Evolutionary conservation across 192 early-diverging fungal species (phyloP).

Genomic region (Backusella sp.): DNA sequence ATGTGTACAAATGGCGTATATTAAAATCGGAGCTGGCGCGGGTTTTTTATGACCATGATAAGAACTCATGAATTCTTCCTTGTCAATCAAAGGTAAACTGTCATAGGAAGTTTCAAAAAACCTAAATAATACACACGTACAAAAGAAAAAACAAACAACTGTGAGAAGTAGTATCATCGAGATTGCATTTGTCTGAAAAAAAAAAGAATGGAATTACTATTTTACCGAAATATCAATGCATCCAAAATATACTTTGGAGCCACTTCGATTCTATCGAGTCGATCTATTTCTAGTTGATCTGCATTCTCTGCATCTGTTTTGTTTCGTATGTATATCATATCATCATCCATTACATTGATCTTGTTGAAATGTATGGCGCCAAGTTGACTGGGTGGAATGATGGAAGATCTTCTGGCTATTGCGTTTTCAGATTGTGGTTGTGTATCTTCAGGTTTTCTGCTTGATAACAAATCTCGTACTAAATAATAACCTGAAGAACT

Average conservation of each 20-base stretch:
- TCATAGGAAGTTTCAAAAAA: slow-evolving; percentile 22
- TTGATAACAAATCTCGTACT: slow-evolving; percentile 21
- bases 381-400: neutral
- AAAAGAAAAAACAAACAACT: neutral
- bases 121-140: neutral
- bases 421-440: neutral
- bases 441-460: neutral
- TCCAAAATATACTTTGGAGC: slow-evolving; percentile 1
- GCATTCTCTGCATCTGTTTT: slow-evolving; percentile 10
- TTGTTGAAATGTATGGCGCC: slow-evolving; percentile 7
- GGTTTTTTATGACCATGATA: slow-evolving; percentile 7
- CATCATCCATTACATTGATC: slow-evolving; percentile 22
- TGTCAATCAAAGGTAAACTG: slow-evolving; percentile 26
- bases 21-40: slow-evolving; percentile 12
- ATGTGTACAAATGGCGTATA: slow-evolving; percentile 22
- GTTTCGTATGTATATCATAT: slow-evolving; percentile 26
- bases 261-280: neutral
- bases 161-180: neutral
- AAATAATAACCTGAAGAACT: slow-evolving; percentile 36
- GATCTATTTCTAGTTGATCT: neutral
- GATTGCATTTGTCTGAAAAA: neutral
- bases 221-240: slow-evolving; percentile 1
- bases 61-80: slow-evolving; percentile 13
- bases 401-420: slow-evolving; percentile 6
- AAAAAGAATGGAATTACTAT: neutral